A percentile compares a stretch with the other conserved stretches of the same genome.
Conservation (phyloP, 257 asterid genomes). For the Solanum chaucha region DNA sequence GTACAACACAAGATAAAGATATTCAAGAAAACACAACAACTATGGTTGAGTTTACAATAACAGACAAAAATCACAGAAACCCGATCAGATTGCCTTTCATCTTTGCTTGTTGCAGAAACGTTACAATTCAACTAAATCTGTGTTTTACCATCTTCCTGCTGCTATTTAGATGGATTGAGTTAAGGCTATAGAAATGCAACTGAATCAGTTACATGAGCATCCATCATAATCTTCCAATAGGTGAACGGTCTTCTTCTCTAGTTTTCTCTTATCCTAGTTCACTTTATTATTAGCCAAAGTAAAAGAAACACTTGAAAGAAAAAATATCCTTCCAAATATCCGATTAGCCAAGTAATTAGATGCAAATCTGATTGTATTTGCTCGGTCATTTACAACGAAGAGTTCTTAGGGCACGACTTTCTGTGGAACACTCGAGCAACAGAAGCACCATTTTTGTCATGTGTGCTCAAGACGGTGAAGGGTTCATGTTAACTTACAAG, state of each 20-base stretch:
- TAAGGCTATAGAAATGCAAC: neutral
- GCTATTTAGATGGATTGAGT: neutral
- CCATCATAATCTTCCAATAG: neutral
- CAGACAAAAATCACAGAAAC: neutral
- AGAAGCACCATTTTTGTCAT: neutral
- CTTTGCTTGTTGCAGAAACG: neutral
- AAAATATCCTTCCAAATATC: neutral
- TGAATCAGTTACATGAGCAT: neutral
- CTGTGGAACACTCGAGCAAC: neutral
- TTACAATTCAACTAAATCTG: neutral
- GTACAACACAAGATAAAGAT: neutral
- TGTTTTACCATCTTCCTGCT: neutral
- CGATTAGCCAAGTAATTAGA: neutral
- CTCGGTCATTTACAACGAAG: neutral
- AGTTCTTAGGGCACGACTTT: neutral
- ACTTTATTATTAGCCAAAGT: neutral
- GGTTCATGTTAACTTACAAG: conserved; percentile 49
- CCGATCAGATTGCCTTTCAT: neutral
- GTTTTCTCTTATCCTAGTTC: neutral
- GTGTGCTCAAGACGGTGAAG: neutral
- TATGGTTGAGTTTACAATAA: neutral
- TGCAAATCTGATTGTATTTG: neutral
- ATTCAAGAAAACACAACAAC: neutral
- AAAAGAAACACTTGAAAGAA: neutral
- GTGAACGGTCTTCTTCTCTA: neutral